Conservation (phyloP, 1,284 basidiomycete species). For the Microstroma glucosiphilum region DNA sequence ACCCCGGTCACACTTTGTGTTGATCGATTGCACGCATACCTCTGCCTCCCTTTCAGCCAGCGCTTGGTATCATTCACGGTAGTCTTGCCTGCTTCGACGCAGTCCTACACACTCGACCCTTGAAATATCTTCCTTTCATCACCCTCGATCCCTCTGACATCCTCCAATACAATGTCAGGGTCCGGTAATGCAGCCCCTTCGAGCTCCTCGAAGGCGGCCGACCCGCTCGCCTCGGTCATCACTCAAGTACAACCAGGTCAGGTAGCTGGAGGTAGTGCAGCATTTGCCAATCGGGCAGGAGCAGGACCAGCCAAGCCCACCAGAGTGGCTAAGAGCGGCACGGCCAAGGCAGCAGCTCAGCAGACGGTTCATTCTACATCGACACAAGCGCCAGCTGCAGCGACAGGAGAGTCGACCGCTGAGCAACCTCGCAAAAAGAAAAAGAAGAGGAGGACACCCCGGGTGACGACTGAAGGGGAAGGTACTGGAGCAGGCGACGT, state of each 20-base stretch:
- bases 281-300: conserved; percentile 11
- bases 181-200: too few species aligned
- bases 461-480: background rate
- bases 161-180: background rate
- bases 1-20: too few species aligned
- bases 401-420: conserved; percentile 9
- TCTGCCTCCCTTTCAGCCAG: too few species aligned
- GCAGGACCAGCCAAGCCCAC: conserved; percentile 17
- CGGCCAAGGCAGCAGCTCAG: conserved; percentile 11
- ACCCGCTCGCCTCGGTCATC: conserved; percentile 31
- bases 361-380: too few species aligned
- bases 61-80: too few species aligned
- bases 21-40: too few species aligned
- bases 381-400: conserved; percentile 4
- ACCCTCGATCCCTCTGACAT: background rate
- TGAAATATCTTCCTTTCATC: too few species aligned
- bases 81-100: too few species aligned
- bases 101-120: too few species aligned
- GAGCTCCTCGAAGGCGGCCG: background rate
- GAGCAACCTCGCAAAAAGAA: conserved; percentile 13
- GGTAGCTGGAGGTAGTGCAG: conserved; percentile 10
- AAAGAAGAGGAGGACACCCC: conserved; percentile 19
- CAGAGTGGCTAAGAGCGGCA: conserved; percentile 12
- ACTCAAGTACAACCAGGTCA: conserved; percentile 36
- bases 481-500: too few species aligned